Percentiles rank a stretch among this genome's conserved stretches.
Conservation (phyloP, 768 basidiomycete species). For the Fomitopsis pulvina region DNA sequence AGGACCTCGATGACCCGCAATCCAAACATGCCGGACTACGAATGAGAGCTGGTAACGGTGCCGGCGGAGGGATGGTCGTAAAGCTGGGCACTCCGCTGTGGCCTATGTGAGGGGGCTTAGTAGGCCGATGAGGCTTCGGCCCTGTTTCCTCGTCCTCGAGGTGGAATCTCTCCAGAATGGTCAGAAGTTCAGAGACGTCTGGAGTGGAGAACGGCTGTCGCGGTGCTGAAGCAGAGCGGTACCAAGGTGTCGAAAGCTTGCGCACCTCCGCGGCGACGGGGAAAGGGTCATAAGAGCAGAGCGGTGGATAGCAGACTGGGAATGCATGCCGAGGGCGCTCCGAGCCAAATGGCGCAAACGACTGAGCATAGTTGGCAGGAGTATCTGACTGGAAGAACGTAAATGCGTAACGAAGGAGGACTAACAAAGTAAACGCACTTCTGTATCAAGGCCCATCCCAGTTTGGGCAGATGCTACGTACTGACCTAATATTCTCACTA, state of each 20-base stretch:
- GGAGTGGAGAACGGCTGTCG: neutral
- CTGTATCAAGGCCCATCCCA: neutral
- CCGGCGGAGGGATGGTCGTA: neutral
- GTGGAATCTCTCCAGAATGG: neutral
- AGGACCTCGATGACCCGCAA: no score
- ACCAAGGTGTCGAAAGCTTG: slow-evolving; percentile 4
- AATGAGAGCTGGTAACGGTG: slow-evolving; percentile 5
- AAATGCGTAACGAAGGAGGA: neutral
- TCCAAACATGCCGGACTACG: neutral
- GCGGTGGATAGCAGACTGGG: slow-evolving; percentile 12
- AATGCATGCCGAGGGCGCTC: slow-evolving; percentile 10
- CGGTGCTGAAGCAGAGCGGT: neutral
- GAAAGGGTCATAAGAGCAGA: slow-evolving; percentile 14
- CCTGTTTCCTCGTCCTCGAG: neutral
- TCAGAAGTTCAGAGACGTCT: neutral
- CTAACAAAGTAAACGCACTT: neutral
- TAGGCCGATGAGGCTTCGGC: neutral
- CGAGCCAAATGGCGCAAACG: neutral
- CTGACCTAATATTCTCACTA: neutral
- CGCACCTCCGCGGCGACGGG: neutral
- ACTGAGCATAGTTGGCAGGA: neutral
- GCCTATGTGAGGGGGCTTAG: neutral
- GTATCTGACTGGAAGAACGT: neutral
- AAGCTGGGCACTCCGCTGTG: neutral
- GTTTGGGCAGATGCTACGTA: neutral